Evolutionary conservation across 805 yeast species (phyloP).

Genomic region (Candida schatavii): DNA sequence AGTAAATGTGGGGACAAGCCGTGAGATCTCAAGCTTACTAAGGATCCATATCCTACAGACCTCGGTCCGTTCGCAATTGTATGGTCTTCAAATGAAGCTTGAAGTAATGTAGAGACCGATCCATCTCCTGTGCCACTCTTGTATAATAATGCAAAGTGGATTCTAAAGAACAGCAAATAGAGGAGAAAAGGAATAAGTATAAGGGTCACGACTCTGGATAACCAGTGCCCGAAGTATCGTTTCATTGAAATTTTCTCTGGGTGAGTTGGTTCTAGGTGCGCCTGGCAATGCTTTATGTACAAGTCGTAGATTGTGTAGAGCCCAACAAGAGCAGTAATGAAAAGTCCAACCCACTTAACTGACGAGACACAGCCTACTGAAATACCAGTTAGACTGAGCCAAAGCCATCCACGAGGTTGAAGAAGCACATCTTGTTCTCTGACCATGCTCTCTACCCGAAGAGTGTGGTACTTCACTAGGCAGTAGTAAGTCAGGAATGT

Average conservation of each 20-base stretch:
- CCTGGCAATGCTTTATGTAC: constrained; percentile 40
- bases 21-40: constrained; percentile 63
- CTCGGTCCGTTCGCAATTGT: constrained; percentile 66
- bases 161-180: constrained; percentile 69
- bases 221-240: constrained; percentile 64
- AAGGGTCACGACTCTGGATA: constrained; percentile 58
- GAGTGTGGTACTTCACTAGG: constrained; percentile 45
- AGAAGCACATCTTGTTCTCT: constrained; percentile 21
- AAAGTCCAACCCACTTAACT: constrained; percentile 83
- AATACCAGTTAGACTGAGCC: constrained; percentile 63
- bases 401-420: constrained; percentile 36
- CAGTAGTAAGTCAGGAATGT: constrained; percentile 51
- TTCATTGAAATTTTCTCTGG: constrained; percentile 12
- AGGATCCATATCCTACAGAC: constrained; percentile 60
- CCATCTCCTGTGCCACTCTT: constrained; percentile 93
- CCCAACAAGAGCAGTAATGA: constrained; percentile 60
- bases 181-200: constrained; percentile 70
- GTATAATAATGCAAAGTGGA: constrained; percentile 73
- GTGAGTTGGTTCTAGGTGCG: constrained; percentile 16
- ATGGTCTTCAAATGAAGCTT: constrained; percentile 74
- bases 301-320: constrained; percentile 56
- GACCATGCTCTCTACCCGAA: constrained; percentile 36
- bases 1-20: constrained; percentile 72
- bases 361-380: constrained; percentile 82
- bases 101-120: constrained; percentile 84